These are phyloP conservation scores for Aspergillus unguis DNA, from an alignment of 2,329 filamentous ascomycete species.

Conservation along the genomic window DNA sequence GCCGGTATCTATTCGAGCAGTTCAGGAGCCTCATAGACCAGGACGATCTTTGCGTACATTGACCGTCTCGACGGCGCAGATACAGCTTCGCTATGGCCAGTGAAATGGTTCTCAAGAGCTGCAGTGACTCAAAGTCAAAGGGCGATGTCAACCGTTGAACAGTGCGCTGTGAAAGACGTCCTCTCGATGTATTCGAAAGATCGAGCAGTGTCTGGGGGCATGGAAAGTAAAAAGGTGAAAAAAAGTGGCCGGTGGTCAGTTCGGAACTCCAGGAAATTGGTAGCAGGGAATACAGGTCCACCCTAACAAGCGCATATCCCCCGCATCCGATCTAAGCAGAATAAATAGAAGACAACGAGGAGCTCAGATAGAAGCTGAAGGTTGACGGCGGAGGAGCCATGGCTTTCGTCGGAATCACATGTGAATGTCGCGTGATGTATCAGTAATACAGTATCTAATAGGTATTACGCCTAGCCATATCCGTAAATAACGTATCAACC, in stretches of 20 bases:
- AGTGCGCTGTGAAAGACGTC: slow-evolving; percentile 7
- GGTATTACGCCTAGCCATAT: background rate
- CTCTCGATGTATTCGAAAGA: slow-evolving; percentile 3
- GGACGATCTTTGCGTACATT: slow-evolving; percentile 30
- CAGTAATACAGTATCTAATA: slow-evolving; percentile 26
- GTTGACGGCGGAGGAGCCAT: slow-evolving; percentile 18
- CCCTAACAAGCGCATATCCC: slow-evolving; percentile 14
- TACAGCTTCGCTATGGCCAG: background rate
- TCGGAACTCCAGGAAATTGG: slow-evolving; percentile 10
- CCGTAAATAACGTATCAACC: slow-evolving; percentile 8
- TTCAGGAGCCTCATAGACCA: slow-evolving; percentile 22
- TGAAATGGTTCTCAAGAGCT: background rate
- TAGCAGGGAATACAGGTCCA: slow-evolving; percentile 14
- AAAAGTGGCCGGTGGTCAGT: background rate
- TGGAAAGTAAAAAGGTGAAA: background rate
- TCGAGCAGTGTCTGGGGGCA: background rate
- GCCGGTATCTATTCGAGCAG: slow-evolving; percentile 22
- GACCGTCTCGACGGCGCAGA: slow-evolving; percentile 5
- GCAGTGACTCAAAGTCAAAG: slow-evolving; percentile 1
- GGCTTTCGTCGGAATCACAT: slow-evolving; percentile 34
- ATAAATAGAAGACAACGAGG: slow-evolving; percentile 7
- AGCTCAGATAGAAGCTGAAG: slow-evolving; percentile 21
- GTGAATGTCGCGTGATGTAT: slow-evolving; percentile 38
- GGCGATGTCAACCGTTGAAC: slow-evolving; percentile 14
- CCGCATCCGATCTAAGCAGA: slow-evolving; percentile 17